A percentile compares a stretch with the other conserved stretches of the same genome.
Conservation (phyloP, 257 asterid species). For the Solanum piurae region DNA sequence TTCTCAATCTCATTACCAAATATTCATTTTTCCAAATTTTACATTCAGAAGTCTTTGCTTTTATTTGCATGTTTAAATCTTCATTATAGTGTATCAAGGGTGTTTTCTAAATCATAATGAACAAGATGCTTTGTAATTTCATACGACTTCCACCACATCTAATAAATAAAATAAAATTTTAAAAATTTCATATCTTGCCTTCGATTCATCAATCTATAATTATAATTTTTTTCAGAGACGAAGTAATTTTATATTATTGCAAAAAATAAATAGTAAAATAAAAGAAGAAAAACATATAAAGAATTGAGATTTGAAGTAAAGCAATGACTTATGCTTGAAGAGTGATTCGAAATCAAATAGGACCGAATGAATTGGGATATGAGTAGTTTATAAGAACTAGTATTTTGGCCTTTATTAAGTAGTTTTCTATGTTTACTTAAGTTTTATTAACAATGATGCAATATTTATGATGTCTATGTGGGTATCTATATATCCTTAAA, state of each 20-base stretch:
- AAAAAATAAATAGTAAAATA: too few relatives aligned
- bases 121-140: background rate
- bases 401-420: too few relatives aligned
- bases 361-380: background rate
- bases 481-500: too few relatives aligned
- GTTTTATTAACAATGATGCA: background rate
- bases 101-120: background rate
- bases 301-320: background rate
- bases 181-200: too few relatives aligned
- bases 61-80: background rate
- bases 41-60: background rate
- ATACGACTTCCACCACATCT: background rate
- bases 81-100: background rate
- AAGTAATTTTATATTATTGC: background rate
- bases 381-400: too few relatives aligned
- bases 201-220: background rate
- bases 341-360: background rate
- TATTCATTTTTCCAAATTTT: background rate
- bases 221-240: too few relatives aligned
- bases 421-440: too few relatives aligned
- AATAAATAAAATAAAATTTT: too few relatives aligned
- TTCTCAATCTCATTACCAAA: background rate
- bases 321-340: background rate
- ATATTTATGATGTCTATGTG: too few relatives aligned
- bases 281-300: background rate